phyloP scores from a whole-genome alignment of 345 rosid genomes.

The Noccaea bulbosa region DNA sequence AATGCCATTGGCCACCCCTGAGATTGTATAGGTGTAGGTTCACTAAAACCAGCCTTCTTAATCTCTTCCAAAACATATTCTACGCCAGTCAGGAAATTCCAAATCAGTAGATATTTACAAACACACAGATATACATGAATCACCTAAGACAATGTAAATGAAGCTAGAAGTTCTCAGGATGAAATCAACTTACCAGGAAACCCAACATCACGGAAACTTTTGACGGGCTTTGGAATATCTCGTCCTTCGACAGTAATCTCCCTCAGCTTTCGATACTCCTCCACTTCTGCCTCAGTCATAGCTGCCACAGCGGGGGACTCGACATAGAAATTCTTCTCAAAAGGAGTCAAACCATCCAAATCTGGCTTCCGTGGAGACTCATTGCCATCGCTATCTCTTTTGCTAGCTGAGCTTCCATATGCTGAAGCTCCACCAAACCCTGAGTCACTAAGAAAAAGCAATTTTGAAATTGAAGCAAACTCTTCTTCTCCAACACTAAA shows the following conservation, averaged over 20 bases:
- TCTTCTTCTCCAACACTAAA: conserved; percentile 8
- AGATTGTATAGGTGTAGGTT: conserved; percentile 96
- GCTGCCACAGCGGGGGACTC: conserved; percentile 83
- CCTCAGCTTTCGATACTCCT: conserved; percentile 70
- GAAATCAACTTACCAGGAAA: conserved; percentile 71
- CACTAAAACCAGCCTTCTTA: conserved; percentile 88
- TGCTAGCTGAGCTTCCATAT: conserved; percentile 60
- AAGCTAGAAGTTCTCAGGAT: conserved; percentile 1
- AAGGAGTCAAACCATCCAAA: conserved; percentile 93
- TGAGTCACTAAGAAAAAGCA: conserved; percentile 66
- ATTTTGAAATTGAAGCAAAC: conserved; percentile 33
- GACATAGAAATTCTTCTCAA: conserved; percentile 90
- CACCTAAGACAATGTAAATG: not conserved
- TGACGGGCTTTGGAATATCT: conserved; percentile 94
- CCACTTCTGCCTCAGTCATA: conserved; percentile 82
- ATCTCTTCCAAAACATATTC: conserved; percentile 97
- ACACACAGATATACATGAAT: not conserved
- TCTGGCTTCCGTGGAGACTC: conserved; percentile 72
- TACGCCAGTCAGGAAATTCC: conserved; percentile 39
- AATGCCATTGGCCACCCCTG: conserved; percentile 99
- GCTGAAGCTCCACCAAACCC: conserved; percentile 88
- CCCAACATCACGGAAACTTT: conserved; percentile 74
- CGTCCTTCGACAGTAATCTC: conserved; percentile 95
- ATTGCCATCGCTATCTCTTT: conserved; percentile 56
- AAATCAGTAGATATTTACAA: not conserved